A percentile compares a stretch with the other conserved stretches of the same genome.
Conservation (phyloP, 2,329 filamentous ascomycete genomes). For the Apiospora arundinis region DNA sequence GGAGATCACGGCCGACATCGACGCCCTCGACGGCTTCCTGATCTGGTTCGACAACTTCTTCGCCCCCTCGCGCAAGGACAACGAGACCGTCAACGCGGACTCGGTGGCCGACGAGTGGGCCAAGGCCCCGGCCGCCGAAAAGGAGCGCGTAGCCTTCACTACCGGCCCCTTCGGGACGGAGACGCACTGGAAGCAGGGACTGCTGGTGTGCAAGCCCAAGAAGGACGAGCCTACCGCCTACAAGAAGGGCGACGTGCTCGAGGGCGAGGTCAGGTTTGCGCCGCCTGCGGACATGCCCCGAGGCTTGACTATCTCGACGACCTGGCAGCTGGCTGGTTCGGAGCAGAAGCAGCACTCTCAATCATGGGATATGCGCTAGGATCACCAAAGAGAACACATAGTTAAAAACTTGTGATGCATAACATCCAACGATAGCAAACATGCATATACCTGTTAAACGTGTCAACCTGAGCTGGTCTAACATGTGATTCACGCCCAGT, state of each 20-base stretch:
- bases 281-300: conserved; percentile 74
- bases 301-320: conserved; percentile 67
- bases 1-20: conserved; percentile 65
- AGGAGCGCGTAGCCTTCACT: conserved; percentile 80
- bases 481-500: background rate
- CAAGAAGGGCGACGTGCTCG: conserved; percentile 63
- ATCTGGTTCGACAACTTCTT: conserved; percentile 98
- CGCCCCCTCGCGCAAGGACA: conserved; percentile 60
- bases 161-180: conserved; percentile 78
- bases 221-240: conserved; percentile 50
- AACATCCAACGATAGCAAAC: background rate
- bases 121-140: conserved; percentile 46
- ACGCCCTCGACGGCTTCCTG: conserved; percentile 82
- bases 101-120: conserved; percentile 67
- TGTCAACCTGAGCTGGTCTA: background rate
- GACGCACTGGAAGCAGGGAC: conserved; percentile 91
- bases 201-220: conserved; percentile 70
- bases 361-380: conserved; percentile 47
- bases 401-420: background rate
- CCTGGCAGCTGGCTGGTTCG: conserved; percentile 60
- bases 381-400: background rate
- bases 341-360: conserved; percentile 48
- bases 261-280: conserved; percentile 73
- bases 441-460: background rate
- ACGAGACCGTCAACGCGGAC: conserved; percentile 53